Percentiles rank a stretch among this genome's conserved stretches.
Conservation (phyloP, 371 early-diverging fungal genomes). For the Mucor circinelloides region DNA sequence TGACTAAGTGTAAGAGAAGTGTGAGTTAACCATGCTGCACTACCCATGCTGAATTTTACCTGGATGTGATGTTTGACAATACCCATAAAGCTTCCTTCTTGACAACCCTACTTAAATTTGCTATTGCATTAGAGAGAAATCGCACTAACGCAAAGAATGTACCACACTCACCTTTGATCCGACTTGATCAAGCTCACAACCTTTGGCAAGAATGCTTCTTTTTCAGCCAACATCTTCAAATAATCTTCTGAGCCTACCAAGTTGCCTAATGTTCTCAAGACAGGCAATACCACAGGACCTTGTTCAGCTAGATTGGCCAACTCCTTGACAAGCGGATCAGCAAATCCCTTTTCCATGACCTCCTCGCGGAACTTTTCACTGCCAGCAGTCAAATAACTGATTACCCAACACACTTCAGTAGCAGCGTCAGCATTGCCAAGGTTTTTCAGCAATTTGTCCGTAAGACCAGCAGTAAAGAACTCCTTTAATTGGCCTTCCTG, state of each 20-base stretch:
- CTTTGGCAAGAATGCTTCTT: slow-evolving; percentile 52
- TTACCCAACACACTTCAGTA: slow-evolving; percentile 75
- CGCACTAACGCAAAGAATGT: neutral
- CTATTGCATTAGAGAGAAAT: slow-evolving; percentile 5
- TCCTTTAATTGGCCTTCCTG: slow-evolving; percentile 46
- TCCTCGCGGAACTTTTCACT: slow-evolving; percentile 52
- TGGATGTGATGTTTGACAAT: slow-evolving; percentile 72
- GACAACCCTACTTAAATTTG: slow-evolving; percentile 50
- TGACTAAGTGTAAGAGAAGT: slow-evolving; percentile 7
- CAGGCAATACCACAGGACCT: slow-evolving; percentile 57
- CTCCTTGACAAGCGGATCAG: slow-evolving; percentile 35
- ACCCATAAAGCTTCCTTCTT: slow-evolving; percentile 79
- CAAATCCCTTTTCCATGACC: slow-evolving; percentile 49
- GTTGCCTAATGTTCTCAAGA: slow-evolving; percentile 73
- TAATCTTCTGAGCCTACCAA: slow-evolving; percentile 58
- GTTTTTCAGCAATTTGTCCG: slow-evolving; percentile 20
- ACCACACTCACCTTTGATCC: slow-evolving; percentile 55
- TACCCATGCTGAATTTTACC: slow-evolving; percentile 23
- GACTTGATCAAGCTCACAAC: slow-evolving; percentile 55
- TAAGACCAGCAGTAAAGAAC: slow-evolving; percentile 10
- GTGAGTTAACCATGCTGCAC: neutral
- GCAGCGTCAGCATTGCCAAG: slow-evolving; percentile 44
- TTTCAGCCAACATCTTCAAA: slow-evolving; percentile 41
- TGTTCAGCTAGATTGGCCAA: slow-evolving; percentile 25
- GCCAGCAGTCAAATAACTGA: slow-evolving; percentile 70